Conservation (phyloP, 371 early-diverging fungal genomes). For the Batkoa obscura region DNA sequence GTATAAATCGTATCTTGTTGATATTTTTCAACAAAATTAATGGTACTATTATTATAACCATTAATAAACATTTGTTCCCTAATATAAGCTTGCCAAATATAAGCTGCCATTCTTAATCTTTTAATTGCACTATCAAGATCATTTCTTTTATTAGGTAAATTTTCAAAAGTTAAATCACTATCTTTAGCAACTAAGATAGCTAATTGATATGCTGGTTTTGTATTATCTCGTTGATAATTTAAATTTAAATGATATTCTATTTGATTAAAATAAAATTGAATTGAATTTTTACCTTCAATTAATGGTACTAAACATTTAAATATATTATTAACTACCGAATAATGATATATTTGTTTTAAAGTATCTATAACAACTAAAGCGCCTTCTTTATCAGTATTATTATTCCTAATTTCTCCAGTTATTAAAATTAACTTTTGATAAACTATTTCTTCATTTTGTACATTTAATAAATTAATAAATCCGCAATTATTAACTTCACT, state of each 20-base stretch:
- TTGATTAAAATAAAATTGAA: conserved; percentile 18
- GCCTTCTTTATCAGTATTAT: conserved; percentile 12
- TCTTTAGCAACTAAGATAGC: conserved; percentile 34
- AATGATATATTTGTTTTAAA: conserved; percentile 24
- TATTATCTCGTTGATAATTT: conserved; percentile 31
- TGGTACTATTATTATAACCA: conserved; percentile 28
- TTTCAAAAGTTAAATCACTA: conserved; percentile 32
- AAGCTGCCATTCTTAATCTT: conserved; percentile 36
- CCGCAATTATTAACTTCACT: no score
- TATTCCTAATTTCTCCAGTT: conserved; percentile 25
- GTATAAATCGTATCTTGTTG: conserved; percentile 27
- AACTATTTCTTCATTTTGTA: conserved; percentile 26
- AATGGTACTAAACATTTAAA: conserved; percentile 43
- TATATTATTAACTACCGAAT: conserved; percentile 30
- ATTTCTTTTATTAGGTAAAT: conserved; percentile 22
- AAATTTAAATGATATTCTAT: conserved; percentile 11
- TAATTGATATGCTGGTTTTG: conserved; percentile 33
- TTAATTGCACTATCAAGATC: conserved; percentile 23
- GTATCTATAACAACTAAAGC: conserved; percentile 19
- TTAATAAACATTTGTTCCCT: conserved; percentile 44
- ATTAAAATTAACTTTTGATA: conserved; percentile 32
- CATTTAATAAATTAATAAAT: no score
- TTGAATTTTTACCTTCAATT: conserved; percentile 27
- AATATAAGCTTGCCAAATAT: conserved; percentile 53
- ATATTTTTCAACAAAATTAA: conserved; percentile 36